Base-by-base conservation (phyloP, 202 grass and related monocot species). In the Bolboschoenoplectus hybrid region DNA sequence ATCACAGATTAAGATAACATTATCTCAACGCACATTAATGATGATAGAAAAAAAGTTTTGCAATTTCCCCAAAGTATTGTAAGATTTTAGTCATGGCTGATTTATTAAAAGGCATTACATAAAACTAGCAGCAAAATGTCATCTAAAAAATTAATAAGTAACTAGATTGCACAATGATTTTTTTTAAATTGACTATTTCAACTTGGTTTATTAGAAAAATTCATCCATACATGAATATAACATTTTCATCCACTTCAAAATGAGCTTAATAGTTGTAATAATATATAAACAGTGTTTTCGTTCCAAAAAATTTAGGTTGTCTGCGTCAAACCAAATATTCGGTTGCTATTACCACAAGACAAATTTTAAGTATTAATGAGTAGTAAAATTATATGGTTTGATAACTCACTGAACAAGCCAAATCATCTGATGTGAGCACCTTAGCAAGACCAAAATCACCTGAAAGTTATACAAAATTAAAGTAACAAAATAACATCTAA, bases 361-460 rank as follows among this genome's bases (percentile, higher is more conserved):
- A 78, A 78, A n/a, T 57, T 39, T 19, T 35, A 78, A 57, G 35
- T 39, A 56, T 39, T 47, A 49, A 26, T 77, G 12, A 34, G 10
- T 55, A 3, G 66, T 39, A 64, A 36, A 1, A 71, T 60, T 9
- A 32, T 1, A 62, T 62, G 51, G 55, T 51, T 81, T 74, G 72
- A 84, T 5, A 4, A 91, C 95, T 92, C 84, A 98, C 95, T 34
- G 95, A 95, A 36, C 86, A 95, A 81, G 95, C 91, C 81, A 98
- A 91, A 95, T 98, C 91, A 38, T 97, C 94, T 13, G 91, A 91
- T 51, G 87, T 93, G 63, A 98, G 70, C 20, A 98, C 90, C 89
- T 98, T 98, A 63, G 95, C 95, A 81, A 98, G 89, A 49, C 95
- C 95, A 92, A 98, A 98, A 69, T 98, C 95, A 89, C 95, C 95